Percentiles rank a stretch among this genome's conserved stretches.
phyloP scores from a whole-genome alignment of 257 asterid genomes.

The Solanum neorickii region DNA sequence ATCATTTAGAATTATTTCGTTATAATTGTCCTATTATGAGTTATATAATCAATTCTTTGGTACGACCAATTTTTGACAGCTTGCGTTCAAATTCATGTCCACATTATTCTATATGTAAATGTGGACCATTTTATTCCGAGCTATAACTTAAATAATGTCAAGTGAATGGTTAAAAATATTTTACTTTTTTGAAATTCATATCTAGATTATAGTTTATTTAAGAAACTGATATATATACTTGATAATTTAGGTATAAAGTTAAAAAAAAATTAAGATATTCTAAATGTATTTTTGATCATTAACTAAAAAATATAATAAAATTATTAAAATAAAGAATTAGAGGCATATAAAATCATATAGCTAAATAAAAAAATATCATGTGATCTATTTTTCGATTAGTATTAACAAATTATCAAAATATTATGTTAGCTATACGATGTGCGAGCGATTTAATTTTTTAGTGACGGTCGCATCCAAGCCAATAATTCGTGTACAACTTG shows the following conservation, averaged over 20 bases:
- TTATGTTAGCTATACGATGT: not conserved
- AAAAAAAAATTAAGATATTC: too few species aligned
- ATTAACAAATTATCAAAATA: not conserved
- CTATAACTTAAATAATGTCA: too few species aligned
- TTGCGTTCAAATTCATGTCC: not conserved
- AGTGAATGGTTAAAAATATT: too few species aligned
- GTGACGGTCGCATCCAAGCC: not conserved
- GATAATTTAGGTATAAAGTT: too few species aligned
- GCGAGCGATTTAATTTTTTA: not conserved
- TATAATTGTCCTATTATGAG: not conserved
- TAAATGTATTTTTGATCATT: too few species aligned
- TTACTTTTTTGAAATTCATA: too few species aligned
- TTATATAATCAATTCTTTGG: not conserved
- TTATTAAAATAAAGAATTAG: not conserved
- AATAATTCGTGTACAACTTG: not conserved
- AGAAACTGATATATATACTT: too few species aligned
- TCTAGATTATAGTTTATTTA: too few species aligned
- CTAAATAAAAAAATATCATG: not conserved
- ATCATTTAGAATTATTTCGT: not conserved
- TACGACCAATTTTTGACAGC: not conserved
- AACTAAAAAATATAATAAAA: too few species aligned
- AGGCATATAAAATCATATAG: not conserved
- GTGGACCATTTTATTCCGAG: too few species aligned
- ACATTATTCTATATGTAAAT: too few species aligned
- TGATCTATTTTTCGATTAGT: not conserved